Evolutionary conservation across 106 monocot genomes (phyloP), one percentile per base, ranked within the genome.

Genomic region (Agapanthus africanus): DNA sequence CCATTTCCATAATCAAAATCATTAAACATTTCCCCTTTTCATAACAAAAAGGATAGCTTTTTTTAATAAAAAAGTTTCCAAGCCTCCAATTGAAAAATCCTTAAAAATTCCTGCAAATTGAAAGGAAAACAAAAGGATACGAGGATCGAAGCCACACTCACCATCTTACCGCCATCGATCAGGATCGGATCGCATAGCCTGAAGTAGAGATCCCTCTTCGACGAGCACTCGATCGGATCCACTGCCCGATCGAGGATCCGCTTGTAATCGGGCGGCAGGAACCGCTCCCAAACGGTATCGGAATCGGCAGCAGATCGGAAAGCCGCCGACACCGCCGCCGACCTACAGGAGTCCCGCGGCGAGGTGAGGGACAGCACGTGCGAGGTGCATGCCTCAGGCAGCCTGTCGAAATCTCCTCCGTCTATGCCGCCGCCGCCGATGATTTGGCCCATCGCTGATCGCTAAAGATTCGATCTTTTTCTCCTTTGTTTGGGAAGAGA

Each of bases 181-280:
- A 76, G 71, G 68, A 72, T 10, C 19, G 63, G 64, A 4, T 61
- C 37, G 68, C 82, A 89, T 26, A 85, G 79, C 16, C 77, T 75
- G 49, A 80, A 67, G 74, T 63, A 88, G 27, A 84, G 79, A 2
- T 84, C 81, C 68, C 63, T 84, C 65, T 64, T 70, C 19, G 84
- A 76, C 28, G 63, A 23, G 73, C 22, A 66, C 28, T 54, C 39
- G 1, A 68, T 52, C 32, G 71, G 66, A 26, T 30, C 37, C 23
- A 40, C 71, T 32, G 64, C 49, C 38, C 68, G 69, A 13, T 65
- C 46, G 27, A 80, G 27, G 22, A 84, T 69, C 18, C 22, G 42
- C 14, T 25, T 19, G 44, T 74, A 61, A 39, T 88, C 81, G 28
- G 68, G 13, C 57, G 84, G 84, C 19, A 84, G 66, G 73, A 85